A percentile compares a stretch with the other conserved stretches of the same genome.
Evolutionary conservation across 805 yeast genomes (phyloP).

Genomic region (Tetrapisispora namnaoensis): DNA sequence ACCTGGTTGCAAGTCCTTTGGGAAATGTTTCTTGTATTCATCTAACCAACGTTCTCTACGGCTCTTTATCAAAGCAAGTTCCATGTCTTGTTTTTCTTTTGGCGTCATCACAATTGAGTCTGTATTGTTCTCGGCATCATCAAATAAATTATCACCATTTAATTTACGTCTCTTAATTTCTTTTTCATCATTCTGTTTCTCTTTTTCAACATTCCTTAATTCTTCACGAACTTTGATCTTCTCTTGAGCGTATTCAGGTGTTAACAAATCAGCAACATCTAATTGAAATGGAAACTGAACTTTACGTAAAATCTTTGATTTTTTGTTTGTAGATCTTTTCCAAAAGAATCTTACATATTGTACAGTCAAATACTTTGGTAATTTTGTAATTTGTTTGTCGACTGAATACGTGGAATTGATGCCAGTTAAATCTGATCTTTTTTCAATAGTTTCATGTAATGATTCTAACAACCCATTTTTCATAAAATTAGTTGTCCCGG

Average conservation of each 20-base stretch:
- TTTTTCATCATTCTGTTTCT: slow-evolving; percentile 58
- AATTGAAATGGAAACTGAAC: slow-evolving; percentile 92
- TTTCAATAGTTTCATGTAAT: slow-evolving; percentile 66
- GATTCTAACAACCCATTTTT: slow-evolving; percentile 75
- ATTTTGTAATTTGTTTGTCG: slow-evolving; percentile 47
- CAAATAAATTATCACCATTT: slow-evolving; percentile 7
- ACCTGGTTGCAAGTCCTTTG: slow-evolving; percentile 42
- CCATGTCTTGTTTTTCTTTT: slow-evolving; percentile 47
- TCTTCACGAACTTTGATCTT: slow-evolving; percentile 69
- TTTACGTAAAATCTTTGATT: slow-evolving; percentile 87
- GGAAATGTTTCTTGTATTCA: slow-evolving; percentile 37
- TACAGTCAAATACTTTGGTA: slow-evolving; percentile 82
- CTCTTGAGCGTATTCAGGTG: slow-evolving; percentile 59
- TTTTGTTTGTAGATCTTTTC: slow-evolving; percentile 84
- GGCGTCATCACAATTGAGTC: slow-evolving; percentile 29
- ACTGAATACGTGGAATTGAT: slow-evolving; percentile 64
- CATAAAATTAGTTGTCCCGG: slow-evolving; percentile 74
- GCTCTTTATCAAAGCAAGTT: slow-evolving; percentile 37
- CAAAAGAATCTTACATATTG: slow-evolving; percentile 93
- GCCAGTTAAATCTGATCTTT: slow-evolving; percentile 60
- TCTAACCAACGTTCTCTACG: slow-evolving; percentile 40
- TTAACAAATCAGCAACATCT: slow-evolving; percentile 78
- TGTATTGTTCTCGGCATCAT: slow-evolving; percentile 6
- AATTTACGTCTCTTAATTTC: slow-evolving; percentile 53
- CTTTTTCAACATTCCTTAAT: slow-evolving; percentile 65